Base-by-base conservation (phyloP, 768 basidiomycete species). In the Leccinum ochraceum region DNA sequence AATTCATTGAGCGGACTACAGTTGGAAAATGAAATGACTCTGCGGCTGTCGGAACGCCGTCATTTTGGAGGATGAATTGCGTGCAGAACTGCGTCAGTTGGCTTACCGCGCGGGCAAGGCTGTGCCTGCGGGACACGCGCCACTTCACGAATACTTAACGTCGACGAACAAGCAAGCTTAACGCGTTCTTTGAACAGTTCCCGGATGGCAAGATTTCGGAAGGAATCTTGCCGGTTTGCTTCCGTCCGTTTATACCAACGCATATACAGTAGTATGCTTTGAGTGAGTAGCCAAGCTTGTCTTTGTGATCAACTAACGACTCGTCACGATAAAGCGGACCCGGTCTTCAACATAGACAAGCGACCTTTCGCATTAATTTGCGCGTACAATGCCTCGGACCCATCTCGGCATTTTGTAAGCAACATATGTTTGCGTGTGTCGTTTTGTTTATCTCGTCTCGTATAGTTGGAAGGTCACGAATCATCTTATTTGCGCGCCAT, bases 261-360 rank as follows among this genome's bases (percentile, higher is more conserved):
- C 86, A 84, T 62, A 88, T 95, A 62, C 89, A 28, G 28, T 28
- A 95, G 66, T 95, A 94, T 76, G 92, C 92, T 10, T 80, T 98
- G 61, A 86, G 94, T 94, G 69, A 74, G 90, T 79, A 9, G 22
- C 32, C 28, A 26, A 5, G 56, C 39, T 16, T 37, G 14, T 36
- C 39, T 48, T 20, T 13, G 39, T 22, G 54, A 28, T 32, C 32
- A 61, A 42, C 42, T 57, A 57, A 59, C 37, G 44, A 63, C 56
- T 55, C 58, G 54, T 24, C 26, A 7, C n/a, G 13, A 11, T 34
- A 42, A 62, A 93, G 92, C 95, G 28, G 28, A 8, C 28, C 28
- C 95, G 6, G 89, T 96, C 55, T 95, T 92, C 73, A 95, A 95
- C 66, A 86, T 96, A 56, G 93, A 96, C 76, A 92, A 94, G 76